Percentiles rank a stretch among this genome's conserved stretches.
These are phyloP conservation scores for Hypoxylon rickii DNA, from an alignment of 495 filamentous ascomycete species.

Conservation along the genomic window DNA sequence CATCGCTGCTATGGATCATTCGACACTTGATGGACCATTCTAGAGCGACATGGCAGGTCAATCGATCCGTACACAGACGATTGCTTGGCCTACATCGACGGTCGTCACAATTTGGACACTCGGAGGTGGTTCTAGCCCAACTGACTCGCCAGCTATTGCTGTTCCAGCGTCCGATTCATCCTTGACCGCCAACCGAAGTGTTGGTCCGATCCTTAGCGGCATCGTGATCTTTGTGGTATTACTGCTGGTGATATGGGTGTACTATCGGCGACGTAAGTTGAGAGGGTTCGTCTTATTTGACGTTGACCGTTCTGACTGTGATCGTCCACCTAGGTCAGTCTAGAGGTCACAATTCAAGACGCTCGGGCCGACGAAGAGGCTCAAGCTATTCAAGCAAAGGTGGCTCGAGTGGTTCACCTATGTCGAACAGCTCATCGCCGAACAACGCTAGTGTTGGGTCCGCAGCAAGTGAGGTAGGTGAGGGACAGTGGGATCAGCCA, in stretches of 20 bases:
- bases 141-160: constrained; percentile 15
- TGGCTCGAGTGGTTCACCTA: constrained; percentile 10
- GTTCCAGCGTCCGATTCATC: constrained; percentile 9
- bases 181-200: constrained; percentile 2
- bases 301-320: neutral
- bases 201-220: constrained; percentile 24
- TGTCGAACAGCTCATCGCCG: constrained; percentile 17
- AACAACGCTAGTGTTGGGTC: constrained; percentile 13
- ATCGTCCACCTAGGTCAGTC: constrained; percentile 2
- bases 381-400: constrained; percentile 21
- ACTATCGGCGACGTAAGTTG: constrained; percentile 26
- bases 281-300: neutral
- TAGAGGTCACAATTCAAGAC: constrained; percentile 12
- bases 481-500: constrained; percentile 18
- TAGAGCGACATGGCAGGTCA: constrained; percentile 4
- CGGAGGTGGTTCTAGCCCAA: constrained; percentile 14
- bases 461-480: constrained; percentile 15
- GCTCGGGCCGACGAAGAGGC: constrained; percentile 16
- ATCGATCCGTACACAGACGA: constrained; percentile 27
- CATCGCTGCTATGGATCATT: neutral
- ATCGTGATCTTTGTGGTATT: constrained; percentile 22
- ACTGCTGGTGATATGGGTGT: constrained; percentile 21
- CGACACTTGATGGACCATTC: neutral
- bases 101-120: constrained; percentile 27
- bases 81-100: constrained; percentile 23